These are phyloP conservation scores for Aspergillus melleus DNA, from an alignment of 2,329 filamentous ascomycete species.

Conservation along the genomic window DNA sequence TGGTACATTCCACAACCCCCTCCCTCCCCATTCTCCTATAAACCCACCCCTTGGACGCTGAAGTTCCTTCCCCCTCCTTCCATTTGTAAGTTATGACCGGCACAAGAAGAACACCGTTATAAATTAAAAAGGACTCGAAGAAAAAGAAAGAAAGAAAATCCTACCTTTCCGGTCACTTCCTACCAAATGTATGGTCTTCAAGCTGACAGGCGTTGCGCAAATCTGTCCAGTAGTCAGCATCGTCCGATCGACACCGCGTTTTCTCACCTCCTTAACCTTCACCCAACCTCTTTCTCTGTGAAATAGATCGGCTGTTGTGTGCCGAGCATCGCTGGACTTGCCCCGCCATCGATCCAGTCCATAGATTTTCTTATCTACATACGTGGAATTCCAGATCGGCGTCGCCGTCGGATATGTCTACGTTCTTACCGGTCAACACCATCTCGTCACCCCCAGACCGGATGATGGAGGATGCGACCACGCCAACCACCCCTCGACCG, in stretches of 20 bases:
- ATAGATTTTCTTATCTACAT: conserved; percentile 17
- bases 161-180: background rate
- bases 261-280: conserved; percentile 11
- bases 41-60: conserved; percentile 1
- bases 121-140: background rate
- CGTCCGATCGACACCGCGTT: conserved; percentile 17
- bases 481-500: conserved; percentile 57
- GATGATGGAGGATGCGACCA: conserved; percentile 53
- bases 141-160: background rate
- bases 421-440: conserved; percentile 63
- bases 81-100: conserved; percentile 5
- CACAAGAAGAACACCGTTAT: background rate
- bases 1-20: conserved; percentile 15
- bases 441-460: conserved; percentile 48
- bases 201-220: conserved; percentile 24
- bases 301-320: conserved; percentile 18
- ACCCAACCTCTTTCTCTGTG: conserved; percentile 13
- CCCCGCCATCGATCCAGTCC: conserved; percentile 20
- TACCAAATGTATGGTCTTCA: conserved; percentile 11
- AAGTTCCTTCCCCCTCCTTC: conserved; percentile 1
- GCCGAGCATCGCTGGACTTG: conserved; percentile 16
- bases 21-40: conserved; percentile 17
- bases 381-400: conserved; percentile 23
- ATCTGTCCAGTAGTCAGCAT: conserved; percentile 17
- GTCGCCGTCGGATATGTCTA: conserved; percentile 51